Evolutionary conservation across 1,284 basidiomycete genomes (phyloP).

Genomic region (Sporisorium graminicola): DNA sequence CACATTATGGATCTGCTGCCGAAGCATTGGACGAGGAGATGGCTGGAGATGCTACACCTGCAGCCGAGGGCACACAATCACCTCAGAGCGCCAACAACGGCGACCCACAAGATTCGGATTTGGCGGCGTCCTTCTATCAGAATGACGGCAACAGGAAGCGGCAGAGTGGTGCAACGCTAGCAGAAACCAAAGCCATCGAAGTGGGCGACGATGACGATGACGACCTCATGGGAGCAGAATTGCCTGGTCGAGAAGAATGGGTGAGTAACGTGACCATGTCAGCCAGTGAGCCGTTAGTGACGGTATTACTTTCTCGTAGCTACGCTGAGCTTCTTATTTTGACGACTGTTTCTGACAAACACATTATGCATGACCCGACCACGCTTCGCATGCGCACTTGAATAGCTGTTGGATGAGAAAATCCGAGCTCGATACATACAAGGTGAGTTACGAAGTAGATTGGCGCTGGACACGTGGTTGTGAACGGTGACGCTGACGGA

Average conservation of each 20-base stretch:
- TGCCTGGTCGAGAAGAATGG: constrained; percentile 29
- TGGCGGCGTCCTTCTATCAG: constrained; percentile 33
- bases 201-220: constrained; percentile 32
- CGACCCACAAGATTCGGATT: constrained; percentile 22
- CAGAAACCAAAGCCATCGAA: neutral
- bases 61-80: constrained; percentile 18
- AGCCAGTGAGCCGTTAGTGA: neutral
- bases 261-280: constrained; percentile 3
- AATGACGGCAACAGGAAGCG: constrained; percentile 21
- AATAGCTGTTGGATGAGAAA: constrained; percentile 51
- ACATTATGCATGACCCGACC: neutral
- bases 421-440: constrained; percentile 56
- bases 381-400: too few relatives aligned
- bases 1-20: neutral
- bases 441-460: constrained; percentile 27
- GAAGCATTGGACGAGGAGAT: constrained; percentile 25
- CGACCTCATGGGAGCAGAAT: constrained; percentile 28
- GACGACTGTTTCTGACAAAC: neutral
- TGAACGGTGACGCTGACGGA: neutral
- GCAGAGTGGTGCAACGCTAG: constrained; percentile 11
- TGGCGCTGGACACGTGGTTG: too few relatives aligned
- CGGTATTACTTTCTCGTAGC: neutral
- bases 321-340: neutral
- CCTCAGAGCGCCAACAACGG: constrained; percentile 22
- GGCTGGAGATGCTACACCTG: constrained; percentile 15